phyloP scores from a whole-genome alignment of 1,284 basidiomycete genomes.

The Sporisorium sorghi region DNA sequence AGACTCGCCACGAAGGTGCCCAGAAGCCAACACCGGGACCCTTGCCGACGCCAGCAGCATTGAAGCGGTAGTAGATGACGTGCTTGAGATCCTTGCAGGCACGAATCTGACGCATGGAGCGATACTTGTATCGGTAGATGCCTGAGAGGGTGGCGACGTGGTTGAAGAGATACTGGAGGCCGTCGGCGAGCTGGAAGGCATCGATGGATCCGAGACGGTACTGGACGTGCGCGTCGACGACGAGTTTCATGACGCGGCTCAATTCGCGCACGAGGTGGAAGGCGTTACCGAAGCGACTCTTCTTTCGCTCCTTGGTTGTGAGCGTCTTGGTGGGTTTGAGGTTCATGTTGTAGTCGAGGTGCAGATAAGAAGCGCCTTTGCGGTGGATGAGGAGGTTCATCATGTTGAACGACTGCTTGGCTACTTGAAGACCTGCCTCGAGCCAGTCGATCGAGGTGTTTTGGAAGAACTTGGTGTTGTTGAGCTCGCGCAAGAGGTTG shows the following conservation, averaged over 20 bases:
- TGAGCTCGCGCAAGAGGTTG: slow-evolving; percentile 93
- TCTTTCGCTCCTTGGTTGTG: slow-evolving; percentile 99
- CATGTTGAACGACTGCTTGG: slow-evolving; percentile 99
- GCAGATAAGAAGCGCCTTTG: slow-evolving; percentile 95
- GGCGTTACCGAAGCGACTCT: slow-evolving; percentile 99
- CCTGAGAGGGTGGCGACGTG: slow-evolving; percentile 98
- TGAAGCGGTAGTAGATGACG: slow-evolving; percentile 89
- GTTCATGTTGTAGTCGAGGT: slow-evolving; percentile 94
- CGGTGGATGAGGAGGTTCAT: slow-evolving; percentile 97
- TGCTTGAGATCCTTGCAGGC: slow-evolving; percentile 97
- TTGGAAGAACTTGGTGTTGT: slow-evolving; percentile 99
- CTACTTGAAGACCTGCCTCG: slow-evolving; percentile 97
- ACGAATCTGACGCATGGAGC: slow-evolving; percentile 99
- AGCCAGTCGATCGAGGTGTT: slow-evolving; percentile 98
- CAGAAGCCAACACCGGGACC: slow-evolving; percentile 99
- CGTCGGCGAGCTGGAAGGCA: slow-evolving; percentile 98
- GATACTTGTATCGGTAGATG: slow-evolving; percentile 99
- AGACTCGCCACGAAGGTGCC: slow-evolving; percentile 99
- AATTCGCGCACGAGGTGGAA: slow-evolving; percentile 98
- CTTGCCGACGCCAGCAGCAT: slow-evolving; percentile 98
- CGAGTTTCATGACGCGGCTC: slow-evolving; percentile 93
- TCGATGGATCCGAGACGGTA: slow-evolving; percentile 98
- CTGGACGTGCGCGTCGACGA: slow-evolving; percentile 98
- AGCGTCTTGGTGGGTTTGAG: slow-evolving; percentile 98
- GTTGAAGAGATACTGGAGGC: slow-evolving; percentile 96